Evolutionary conservation across 257 asterid species (phyloP).

Genomic region (Echium plantagineum): DNA sequence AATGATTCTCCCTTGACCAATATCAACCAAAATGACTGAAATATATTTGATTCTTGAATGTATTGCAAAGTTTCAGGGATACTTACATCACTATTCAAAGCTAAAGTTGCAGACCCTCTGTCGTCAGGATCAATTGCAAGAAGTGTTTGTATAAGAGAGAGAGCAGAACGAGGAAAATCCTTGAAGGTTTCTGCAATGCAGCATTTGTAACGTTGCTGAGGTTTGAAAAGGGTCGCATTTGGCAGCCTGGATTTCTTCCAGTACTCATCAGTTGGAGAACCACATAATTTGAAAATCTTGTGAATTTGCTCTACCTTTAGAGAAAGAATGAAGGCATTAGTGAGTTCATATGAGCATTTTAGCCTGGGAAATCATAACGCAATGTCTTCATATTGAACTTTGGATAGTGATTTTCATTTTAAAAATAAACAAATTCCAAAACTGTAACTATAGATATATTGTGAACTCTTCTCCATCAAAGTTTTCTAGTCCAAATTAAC

Average conservation of each 20-base stretch:
- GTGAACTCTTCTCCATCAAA: too few relatives aligned
- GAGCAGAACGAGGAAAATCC: slow-evolving; percentile 65
- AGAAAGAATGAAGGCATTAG: slow-evolving; percentile 2
- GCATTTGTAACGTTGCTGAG: slow-evolving; percentile 64
- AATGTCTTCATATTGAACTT: too few relatives aligned
- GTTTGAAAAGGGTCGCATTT: slow-evolving; percentile 70
- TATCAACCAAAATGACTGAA: neutral
- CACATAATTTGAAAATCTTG: slow-evolving; percentile 80
- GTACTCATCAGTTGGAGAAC: slow-evolving; percentile 80
- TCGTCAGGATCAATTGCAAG: slow-evolving; percentile 73
- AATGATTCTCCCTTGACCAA: neutral
- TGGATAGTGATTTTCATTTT: too few relatives aligned
- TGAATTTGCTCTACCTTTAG: slow-evolving; percentile 86
- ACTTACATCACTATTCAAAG: slow-evolving; percentile 64
- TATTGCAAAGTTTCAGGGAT: slow-evolving; percentile 1
- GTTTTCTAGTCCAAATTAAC: too few relatives aligned
- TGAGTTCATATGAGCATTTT: neutral
- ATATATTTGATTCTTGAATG: neutral
- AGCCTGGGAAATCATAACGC: neutral
- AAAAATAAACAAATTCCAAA: too few relatives aligned
- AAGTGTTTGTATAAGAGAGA: slow-evolving; percentile 50
- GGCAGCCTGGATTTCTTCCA: slow-evolving; percentile 78
- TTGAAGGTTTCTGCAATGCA: slow-evolving; percentile 56
- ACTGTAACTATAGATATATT: too few relatives aligned
- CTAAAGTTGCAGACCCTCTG: slow-evolving; percentile 70